Base-by-base conservation (phyloP, 2,329 filamentous ascomycete species). In the Knufia fluminis region DNA sequence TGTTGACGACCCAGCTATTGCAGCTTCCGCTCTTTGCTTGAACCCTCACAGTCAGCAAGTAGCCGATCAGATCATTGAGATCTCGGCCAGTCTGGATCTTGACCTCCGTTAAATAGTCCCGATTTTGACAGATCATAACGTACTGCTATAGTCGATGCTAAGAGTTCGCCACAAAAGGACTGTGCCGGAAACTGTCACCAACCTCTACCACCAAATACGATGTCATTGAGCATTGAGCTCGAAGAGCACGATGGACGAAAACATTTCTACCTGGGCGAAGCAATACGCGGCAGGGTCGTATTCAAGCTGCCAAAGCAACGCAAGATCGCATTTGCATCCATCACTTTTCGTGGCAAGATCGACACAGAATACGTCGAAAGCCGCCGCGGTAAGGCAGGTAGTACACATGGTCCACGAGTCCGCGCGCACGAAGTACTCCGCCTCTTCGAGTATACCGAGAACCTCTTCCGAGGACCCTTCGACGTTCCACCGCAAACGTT, bases 311-410 rank as follows among this genome's bases (percentile, higher is more conserved):
- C 23, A 12, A 45, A 33, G 24, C 42, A 45, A 33, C 42, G 42
- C 24, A 32, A 33, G 24, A 33, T 45, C n/a, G 7, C n/a, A 7
- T 7, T 14, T 17, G 42, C 42, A 45, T 32, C 42, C 7, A 39
- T 48, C n/a, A 28, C 33, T 14, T 48, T 48, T 31, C 46, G 46
- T 28, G 46, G 46, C 7, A 48, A 48, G 23, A 28, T 48, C 12
- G 23, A 39, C n/a, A 48, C 46, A 31, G 35, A 39, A 22, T 19
- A 24, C 22, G 22, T 28, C 23, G 33, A 48, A 40, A 8, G 22
- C 17, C 46, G 33, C 10, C 42, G 28, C 7, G 24, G 42, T 14
- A 3, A n/a, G 26, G 19, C n/a, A 23, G 32, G 20, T 3, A 10
- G 6, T 20, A 28, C 9, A n/a, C 23, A 28, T 19, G 33, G 46